phyloP scores from a whole-genome alignment of 2,329 filamentous ascomycete genomes.

The Albifimbria verrucaria region DNA sequence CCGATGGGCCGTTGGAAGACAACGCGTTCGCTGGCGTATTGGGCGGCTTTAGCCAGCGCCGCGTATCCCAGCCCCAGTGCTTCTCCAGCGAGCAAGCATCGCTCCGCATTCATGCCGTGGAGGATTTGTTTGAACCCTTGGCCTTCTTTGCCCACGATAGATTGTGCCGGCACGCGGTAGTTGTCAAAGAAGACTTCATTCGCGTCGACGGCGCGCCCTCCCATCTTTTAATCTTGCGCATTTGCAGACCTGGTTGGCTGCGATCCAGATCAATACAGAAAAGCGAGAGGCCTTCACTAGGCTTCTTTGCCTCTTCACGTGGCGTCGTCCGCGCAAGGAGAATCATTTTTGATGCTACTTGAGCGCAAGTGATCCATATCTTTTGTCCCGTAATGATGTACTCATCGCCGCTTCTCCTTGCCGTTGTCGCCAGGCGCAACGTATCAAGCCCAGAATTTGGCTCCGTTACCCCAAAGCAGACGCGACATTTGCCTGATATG shows the following conservation, averaged over 20 bases:
- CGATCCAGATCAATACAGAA: conserved; percentile 78
- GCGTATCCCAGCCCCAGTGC: conserved; percentile 78
- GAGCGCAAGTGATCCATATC: conserved; percentile 85
- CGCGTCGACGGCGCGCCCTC: conserved; percentile 74
- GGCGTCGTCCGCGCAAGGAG: conserved; percentile 74
- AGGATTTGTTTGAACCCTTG: conserved; percentile 77
- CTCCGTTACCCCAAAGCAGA: conserved; percentile 84
- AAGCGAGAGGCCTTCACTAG: conserved; percentile 72
- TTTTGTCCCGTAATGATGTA: conserved; percentile 76
- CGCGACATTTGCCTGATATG: conserved; percentile 67
- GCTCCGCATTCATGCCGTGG: conserved; percentile 77
- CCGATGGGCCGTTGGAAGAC: conserved; percentile 66
- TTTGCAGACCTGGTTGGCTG: conserved; percentile 53
- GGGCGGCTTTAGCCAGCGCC: conserved; percentile 57
- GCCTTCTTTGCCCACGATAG: conserved; percentile 68
- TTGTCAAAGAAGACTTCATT: conserved; percentile 88
- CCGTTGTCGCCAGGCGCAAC: conserved; percentile 63
- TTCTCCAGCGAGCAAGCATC: conserved; percentile 73
- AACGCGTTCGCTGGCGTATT: conserved; percentile 63
- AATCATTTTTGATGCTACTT: conserved; percentile 81
- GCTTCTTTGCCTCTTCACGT: conserved; percentile 62
- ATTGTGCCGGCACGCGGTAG: conserved; percentile 62
- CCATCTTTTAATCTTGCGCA: conserved; percentile 83
- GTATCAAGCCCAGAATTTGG: conserved; percentile 79
- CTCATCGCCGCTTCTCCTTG: conserved; percentile 52